Base-by-base conservation (phyloP, 441 rosid species). In the Aquilaria agallochum region DNA sequence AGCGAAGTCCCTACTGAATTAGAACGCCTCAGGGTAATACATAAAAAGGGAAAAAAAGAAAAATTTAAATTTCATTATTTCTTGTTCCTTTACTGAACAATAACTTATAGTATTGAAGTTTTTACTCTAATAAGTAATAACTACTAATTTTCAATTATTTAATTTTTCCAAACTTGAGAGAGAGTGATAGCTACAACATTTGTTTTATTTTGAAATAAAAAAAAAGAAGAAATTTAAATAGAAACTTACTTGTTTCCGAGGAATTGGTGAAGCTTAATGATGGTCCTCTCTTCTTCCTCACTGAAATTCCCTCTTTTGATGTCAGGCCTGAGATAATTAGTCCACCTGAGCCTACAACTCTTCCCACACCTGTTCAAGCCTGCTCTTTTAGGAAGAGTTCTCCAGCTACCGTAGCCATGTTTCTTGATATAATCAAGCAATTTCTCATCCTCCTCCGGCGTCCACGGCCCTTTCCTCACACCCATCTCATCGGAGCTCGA, bases 281-380 rank as follows among this genome's bases (percentile, higher is more conserved):
- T 75, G 55, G 63, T 31, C 32, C 69, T 56, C 60, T 78, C 83
- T 73, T 78, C 83, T 27, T 75, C 80, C 7, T 72, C 74, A 4
- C 70, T 54, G 69, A 78, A 75, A 50, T 59, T 78, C 13, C 83
- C 83, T 65, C 83, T 68, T 56, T 70, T 75, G 65, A 78, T 78
- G 48, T 78, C 83, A 27, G 83, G 83, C 60, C 83, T 75, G 15
- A 78, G 63, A 58, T 78, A 78, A 72, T 78, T 78, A 20, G 71
- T 75, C 83, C 83, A 78, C 32, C 83, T 70, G 2, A 78, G 63
- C 36, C 83, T 75, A 63, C 83, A 78, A 51, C 83, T 78, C 66
- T 78, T 78, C 2, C 83, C 83, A 47, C 83, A 73, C 62, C 83
- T 69, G 65, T 78, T 75, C 27, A 78, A 57, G 13, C 83, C 83